Base-by-base conservation (phyloP, 2,329 filamentous ascomycete genomes). In the Trichoderma cornu-damae region DNA sequence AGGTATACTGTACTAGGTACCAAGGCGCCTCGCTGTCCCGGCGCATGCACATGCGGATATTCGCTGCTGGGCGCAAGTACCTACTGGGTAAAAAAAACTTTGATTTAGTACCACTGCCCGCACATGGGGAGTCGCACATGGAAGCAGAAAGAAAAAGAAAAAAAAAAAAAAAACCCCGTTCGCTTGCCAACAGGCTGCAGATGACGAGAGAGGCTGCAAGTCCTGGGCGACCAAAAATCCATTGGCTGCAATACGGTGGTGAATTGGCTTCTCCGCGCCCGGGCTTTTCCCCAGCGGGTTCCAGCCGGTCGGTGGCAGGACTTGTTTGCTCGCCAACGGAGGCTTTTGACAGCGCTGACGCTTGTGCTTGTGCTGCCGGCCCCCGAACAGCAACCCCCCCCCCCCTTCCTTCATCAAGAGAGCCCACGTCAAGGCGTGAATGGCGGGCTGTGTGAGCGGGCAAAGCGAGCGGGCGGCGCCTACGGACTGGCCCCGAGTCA, bases 181-280 rank as follows among this genome's bases (percentile, higher is more conserved):
- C 32, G 32, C 28, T 18, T 34, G 14, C 42, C 42, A 12, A n/a
- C 24, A 44, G 42, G 28, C 32, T 49, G n/a, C 46, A 35, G 22
- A n/a, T 53, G 50, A 42, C 34, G 50, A 53, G 50, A 53, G 38
- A 53, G 50, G 50, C 50, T 53, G 50, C 38, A 26, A 20, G n/a
- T n/a, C 50, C 37, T 37, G 16, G 50, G 38, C 20, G 38, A 35
- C 50, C 28, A 38, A n/a, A n/a, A n/a, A 42, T 30, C 9, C 14
- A 51, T 42, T 51, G 35, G 48, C 3, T 18, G 48, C 35, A 20
- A 34, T 20, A 26, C 38, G 20, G 8, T 16, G 50, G 50, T 42
- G 50, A 38, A 38, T 14, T 43, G 50, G 50, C 50, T 53, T 53
- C 38, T 44, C 50, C 38, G 35, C 37, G 38, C 50, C 28, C 26